phyloP scores from a whole-genome alignment of 306 rosid species.

The Clitoria ternatea region DNA sequence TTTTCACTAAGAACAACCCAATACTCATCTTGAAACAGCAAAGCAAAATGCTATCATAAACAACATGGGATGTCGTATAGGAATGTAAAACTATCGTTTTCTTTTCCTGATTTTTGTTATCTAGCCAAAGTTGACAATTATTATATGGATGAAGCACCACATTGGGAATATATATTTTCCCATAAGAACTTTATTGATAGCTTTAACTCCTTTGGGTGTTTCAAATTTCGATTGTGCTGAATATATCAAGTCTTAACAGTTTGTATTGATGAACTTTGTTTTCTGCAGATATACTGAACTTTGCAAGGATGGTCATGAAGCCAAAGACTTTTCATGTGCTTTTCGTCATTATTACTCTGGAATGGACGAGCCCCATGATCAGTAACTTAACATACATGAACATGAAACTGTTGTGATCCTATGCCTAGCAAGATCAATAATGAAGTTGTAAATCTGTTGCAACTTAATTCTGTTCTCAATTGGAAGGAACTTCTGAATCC shows the following conservation, averaged over 20 bases:
- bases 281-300: slow-evolving; percentile 55
- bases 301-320: slow-evolving; percentile 62
- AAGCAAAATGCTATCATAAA: neutral
- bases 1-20: neutral
- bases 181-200: no score
- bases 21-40: neutral
- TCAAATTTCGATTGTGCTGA: neutral
- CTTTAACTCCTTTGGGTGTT: neutral
- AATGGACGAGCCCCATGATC: slow-evolving; percentile 36
- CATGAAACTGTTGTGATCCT: neutral
- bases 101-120: neutral
- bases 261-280: slow-evolving; percentile 6
- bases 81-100: no score
- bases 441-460: neutral
- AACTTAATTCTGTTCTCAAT: neutral
- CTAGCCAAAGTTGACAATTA: neutral
- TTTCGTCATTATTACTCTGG: slow-evolving; percentile 78
- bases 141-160: neutral
- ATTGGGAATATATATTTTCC: neutral
- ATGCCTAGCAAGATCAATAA: neutral
- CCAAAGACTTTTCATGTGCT: slow-evolving; percentile 71
- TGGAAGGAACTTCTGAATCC: neutral
- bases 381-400: neutral
- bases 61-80: neutral
- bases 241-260: neutral